A percentile compares a stretch with the other conserved stretches of the same genome.
Conservation (phyloP, 2,329 filamentous ascomycete species). For the Cephalotrichum gorgonifer region DNA sequence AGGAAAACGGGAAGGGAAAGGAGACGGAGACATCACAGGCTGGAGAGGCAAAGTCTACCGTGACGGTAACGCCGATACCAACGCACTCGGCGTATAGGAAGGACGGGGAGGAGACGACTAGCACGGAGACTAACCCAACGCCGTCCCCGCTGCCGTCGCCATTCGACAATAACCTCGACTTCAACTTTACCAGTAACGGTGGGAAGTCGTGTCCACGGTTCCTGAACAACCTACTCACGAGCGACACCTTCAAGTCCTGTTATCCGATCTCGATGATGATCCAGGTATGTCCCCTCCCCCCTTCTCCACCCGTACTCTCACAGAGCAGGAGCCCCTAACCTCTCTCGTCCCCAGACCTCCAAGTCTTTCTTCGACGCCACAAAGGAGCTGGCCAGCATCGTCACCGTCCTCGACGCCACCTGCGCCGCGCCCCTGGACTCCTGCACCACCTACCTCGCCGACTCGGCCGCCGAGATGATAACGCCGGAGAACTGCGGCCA, state of each 20-base stretch:
- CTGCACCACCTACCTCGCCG: slow-evolving; percentile 56
- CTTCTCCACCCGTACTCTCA: neutral
- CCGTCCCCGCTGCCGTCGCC: slow-evolving; percentile 45
- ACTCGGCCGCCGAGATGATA: slow-evolving; percentile 56
- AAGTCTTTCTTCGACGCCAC: slow-evolving; percentile 72
- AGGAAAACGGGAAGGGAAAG: neutral
- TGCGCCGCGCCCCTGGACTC: slow-evolving; percentile 57
- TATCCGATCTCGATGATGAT: slow-evolving; percentile 78
- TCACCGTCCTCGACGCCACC: slow-evolving; percentile 66
- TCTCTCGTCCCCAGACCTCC: slow-evolving; percentile 51
- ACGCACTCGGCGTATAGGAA: neutral
- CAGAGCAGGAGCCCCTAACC: too few relatives aligned
- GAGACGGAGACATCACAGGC: neutral
- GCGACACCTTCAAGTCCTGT: slow-evolving; percentile 61
- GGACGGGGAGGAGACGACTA: slow-evolving; percentile 7
- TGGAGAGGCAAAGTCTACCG: neutral
- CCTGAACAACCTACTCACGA: slow-evolving; percentile 55
- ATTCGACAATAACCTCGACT: slow-evolving; percentile 55
- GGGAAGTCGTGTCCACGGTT: slow-evolving; percentile 52
- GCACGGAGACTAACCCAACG: slow-evolving; percentile 15
- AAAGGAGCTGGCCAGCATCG: slow-evolving; percentile 60
- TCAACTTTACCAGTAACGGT: slow-evolving; percentile 46
- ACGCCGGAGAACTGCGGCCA: slow-evolving; percentile 53
- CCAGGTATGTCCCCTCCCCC: slow-evolving; percentile 37
- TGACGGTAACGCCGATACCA: slow-evolving; percentile 8